Percentiles rank a stretch among this genome's conserved stretches.
These are phyloP conservation scores for Annulohypoxylon moriforme DNA, from an alignment of 495 filamentous ascomycete species.

Conservation along the genomic window DNA sequence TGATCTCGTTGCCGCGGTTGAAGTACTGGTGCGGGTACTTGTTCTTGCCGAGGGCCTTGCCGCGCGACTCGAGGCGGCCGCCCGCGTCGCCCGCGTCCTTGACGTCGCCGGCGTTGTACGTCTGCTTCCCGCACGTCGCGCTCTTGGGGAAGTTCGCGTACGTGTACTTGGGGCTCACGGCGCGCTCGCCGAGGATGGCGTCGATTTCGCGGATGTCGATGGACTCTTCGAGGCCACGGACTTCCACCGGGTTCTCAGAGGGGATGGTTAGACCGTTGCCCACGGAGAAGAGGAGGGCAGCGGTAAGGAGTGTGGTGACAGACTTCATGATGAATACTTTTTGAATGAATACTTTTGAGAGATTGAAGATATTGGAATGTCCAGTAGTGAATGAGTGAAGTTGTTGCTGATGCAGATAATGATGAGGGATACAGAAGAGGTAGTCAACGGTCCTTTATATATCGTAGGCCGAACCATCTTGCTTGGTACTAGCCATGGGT, in stretches of 20 bases:
- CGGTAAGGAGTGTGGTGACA: constrained; percentile 7
- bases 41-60: constrained; percentile 36
- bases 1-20: constrained; percentile 36
- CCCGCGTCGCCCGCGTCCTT: constrained; percentile 42
- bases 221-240: constrained; percentile 10
- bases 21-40: constrained; percentile 49
- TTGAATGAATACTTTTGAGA: background rate
- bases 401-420: background rate
- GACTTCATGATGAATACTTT: constrained; percentile 21
- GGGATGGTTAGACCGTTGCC: constrained; percentile 12
- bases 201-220: constrained; percentile 24
- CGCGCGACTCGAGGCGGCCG: constrained; percentile 32
- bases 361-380: background rate
- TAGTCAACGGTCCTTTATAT: background rate
- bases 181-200: constrained; percentile 26
- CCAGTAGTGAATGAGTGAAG: background rate
- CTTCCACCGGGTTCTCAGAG: background rate
- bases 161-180: constrained; percentile 15
- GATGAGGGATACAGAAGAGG: background rate
- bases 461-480: background rate
- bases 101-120: constrained; percentile 31
- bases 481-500: background rate
- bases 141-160: constrained; percentile 27
- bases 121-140: constrained; percentile 36
- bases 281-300: constrained; percentile 16